phyloP scores from a whole-genome alignment of 2,329 filamentous ascomycete genomes.

The Apiospora phragmitis region DNA sequence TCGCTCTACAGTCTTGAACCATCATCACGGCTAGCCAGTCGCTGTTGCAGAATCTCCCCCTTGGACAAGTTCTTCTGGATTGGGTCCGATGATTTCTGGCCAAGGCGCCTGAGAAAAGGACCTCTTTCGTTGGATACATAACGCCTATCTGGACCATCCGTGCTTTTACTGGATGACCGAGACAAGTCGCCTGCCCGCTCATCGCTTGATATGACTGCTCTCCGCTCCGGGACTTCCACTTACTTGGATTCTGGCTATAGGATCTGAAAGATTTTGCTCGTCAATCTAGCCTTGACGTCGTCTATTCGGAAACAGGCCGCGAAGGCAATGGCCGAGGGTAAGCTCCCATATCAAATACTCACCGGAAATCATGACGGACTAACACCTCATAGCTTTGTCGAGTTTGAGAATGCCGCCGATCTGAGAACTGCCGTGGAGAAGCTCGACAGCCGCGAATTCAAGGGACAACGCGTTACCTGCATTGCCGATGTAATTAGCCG shows the following conservation, averaged over 20 bases:
- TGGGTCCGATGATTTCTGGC: conserved; percentile 29
- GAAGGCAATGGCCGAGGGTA: conserved; percentile 92
- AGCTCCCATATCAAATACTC: conserved; percentile 35
- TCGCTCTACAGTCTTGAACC: conserved; percentile 9
- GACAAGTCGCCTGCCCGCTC: conserved; percentile 20
- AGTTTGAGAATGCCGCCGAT: conserved; percentile 92
- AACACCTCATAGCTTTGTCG: conserved; percentile 72
- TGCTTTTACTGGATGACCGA: conserved; percentile 15
- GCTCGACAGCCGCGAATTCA: conserved; percentile 90
- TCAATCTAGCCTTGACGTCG: conserved; percentile 93
- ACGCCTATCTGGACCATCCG: conserved; percentile 21
- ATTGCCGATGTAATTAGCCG: conserved; percentile 73
- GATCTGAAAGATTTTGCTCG: conserved; percentile 99
- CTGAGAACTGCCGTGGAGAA: conserved; percentile 91
- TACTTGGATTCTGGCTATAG: conserved; percentile 83
- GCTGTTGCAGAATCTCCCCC: not conserved
- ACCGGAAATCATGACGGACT: not conserved
- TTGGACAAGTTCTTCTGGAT: conserved; percentile 23
- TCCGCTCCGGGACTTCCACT: conserved; percentile 64
- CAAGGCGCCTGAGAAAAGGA: conserved; percentile 29
- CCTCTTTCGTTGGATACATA: conserved; percentile 28
- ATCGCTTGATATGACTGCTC: conserved; percentile 31
- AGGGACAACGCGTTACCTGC: conserved; percentile 83
- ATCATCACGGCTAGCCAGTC: conserved; percentile 1
- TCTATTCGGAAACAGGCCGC: conserved; percentile 94